Conservation (phyloP, 78 protist genomes). For the Dictyostelium capitatum region DNA sequence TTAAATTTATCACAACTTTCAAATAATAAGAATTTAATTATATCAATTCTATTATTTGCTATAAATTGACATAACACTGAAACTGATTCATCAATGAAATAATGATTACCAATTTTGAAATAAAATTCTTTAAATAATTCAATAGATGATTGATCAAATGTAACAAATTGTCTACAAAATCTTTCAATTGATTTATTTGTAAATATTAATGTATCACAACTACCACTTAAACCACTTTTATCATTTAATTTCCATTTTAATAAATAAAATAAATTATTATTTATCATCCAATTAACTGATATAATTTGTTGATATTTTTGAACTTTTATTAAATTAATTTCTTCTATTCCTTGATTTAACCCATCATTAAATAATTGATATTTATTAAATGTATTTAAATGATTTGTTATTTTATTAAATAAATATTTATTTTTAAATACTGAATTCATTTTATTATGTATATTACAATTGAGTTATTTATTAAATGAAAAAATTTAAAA, state of each 20-base stretch:
- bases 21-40: neutral
- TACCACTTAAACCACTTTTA: neutral
- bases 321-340: neutral
- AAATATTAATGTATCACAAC: neutral
- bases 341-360: neutral
- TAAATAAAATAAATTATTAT: neutral
- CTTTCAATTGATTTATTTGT: neutral
- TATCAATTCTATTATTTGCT: neutral
- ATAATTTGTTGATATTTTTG: neutral
- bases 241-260: slow-evolving; percentile 13
- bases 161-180: neutral
- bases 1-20: no score
- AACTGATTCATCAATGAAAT: neutral
- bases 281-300: neutral
- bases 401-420: neutral
- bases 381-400: neutral
- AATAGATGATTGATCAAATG: neutral
- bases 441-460: neutral
- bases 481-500: neutral
- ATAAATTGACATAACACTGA: neutral
- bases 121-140: neutral
- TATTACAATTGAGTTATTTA: neutral
- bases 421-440: neutral
- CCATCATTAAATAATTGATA: neutral
- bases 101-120: neutral